Conservation (phyloP, 2,329 filamentous ascomycete genomes). For the Penicillium rolfsii region DNA sequence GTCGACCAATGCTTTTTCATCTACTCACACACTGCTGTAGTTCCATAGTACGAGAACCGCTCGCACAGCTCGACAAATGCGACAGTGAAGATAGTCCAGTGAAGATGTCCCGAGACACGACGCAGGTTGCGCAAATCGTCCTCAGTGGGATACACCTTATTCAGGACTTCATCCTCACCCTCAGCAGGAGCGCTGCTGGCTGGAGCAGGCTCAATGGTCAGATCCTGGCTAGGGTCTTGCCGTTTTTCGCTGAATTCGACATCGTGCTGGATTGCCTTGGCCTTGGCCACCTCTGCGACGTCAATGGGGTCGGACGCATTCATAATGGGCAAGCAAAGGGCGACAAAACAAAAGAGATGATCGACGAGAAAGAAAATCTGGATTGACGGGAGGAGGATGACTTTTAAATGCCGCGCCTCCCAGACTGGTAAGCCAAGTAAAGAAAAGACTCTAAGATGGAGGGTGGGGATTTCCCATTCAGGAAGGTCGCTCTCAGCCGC, state of each 20-base stretch:
- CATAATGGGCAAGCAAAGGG: constrained; percentile 20
- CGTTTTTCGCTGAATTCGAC: constrained; percentile 21
- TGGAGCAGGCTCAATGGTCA: constrained; percentile 18
- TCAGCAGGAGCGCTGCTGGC: neutral
- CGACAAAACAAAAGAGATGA: neutral
- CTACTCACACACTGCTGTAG: constrained; percentile 64
- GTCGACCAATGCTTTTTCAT: neutral
- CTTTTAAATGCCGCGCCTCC: neutral
- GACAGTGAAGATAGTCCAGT: constrained; percentile 68
- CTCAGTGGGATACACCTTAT: constrained; percentile 32
- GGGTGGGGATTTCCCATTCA: neutral
- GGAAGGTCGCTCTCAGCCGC: constrained; percentile 11
- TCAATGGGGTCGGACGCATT: constrained; percentile 34
- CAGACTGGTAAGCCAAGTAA: neutral
- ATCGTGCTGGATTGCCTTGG: constrained; percentile 27
- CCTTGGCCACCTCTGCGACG: constrained; percentile 30
- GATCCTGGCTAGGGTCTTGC: constrained; percentile 9
- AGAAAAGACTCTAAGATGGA: neutral
- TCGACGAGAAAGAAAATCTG: neutral
- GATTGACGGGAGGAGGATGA: neutral
- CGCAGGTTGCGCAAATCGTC: constrained; percentile 42
- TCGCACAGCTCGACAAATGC: constrained; percentile 76
- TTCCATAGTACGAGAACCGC: constrained; percentile 77
- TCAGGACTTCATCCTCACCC: constrained; percentile 9
- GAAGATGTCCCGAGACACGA: constrained; percentile 52